phyloP scores from a whole-genome alignment of 2,329 filamentous ascomycete genomes.

The Sclerotinia spermophila region DNA sequence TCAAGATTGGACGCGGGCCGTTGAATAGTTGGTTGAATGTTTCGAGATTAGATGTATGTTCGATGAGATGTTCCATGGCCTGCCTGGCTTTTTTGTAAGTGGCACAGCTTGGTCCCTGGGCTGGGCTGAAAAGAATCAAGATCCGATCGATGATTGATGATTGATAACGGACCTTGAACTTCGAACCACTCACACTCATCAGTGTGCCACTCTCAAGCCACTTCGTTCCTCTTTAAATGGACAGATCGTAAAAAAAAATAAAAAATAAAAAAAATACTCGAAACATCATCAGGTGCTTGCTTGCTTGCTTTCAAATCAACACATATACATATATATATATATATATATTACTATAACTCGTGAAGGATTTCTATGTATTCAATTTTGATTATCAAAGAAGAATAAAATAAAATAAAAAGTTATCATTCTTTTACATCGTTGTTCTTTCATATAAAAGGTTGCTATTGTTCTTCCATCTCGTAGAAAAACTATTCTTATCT shows the following conservation, averaged over 20 bases:
- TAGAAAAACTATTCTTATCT: constrained; percentile 7
- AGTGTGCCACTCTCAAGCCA: constrained; percentile 10
- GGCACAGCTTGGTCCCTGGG: not conserved
- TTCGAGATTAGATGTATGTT: not conserved
- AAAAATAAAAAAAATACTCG: too few species aligned
- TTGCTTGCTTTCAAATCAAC: constrained; percentile 18
- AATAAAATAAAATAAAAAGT: not conserved
- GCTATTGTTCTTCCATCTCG: not conserved
- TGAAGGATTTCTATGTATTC: not conserved
- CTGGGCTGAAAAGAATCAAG: too few species aligned
- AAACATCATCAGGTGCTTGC: not conserved
- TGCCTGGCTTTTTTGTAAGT: not conserved
- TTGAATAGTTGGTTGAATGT: not conserved
- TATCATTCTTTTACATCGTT: not conserved
- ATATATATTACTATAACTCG: not conserved
- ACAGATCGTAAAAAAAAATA: not conserved
- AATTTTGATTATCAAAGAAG: not conserved
- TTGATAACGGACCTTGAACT: too few species aligned
- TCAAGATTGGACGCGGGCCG: not conserved
- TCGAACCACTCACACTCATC: not conserved
- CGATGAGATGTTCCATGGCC: not conserved
- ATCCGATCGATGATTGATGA: not conserved
- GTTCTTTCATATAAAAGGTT: too few species aligned
- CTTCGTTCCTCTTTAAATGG: not conserved
- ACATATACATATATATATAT: too few species aligned